Evolutionary conservation across 2,329 filamentous ascomycete genomes (phyloP).

Genomic region (Fusarium armeniacum): DNA sequence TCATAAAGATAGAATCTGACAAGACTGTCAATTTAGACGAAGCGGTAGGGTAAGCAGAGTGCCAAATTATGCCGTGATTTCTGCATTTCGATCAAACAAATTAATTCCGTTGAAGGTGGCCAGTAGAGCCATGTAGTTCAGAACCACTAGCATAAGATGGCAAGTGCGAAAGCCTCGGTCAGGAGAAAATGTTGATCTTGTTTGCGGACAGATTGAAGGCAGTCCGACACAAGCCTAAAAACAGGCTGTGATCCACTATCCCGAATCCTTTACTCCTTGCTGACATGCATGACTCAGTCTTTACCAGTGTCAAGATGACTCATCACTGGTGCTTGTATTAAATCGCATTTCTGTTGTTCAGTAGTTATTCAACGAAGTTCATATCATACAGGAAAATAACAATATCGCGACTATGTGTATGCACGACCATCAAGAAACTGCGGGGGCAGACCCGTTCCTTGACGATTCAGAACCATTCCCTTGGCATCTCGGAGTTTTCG

Average conservation of each 20-base stretch:
- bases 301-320: background rate
- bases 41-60: background rate
- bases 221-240: background rate
- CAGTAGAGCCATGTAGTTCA: no score
- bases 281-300: background rate
- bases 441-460: background rate
- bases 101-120: no score
- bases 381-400: rapidly evolving
- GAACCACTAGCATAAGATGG: no score
- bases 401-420: conserved; percentile 27
- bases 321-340: background rate
- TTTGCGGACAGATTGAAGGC: background rate
- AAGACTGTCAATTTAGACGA: no score
- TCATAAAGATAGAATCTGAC: background rate
- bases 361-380: background rate
- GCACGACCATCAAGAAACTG: conserved; percentile 13
- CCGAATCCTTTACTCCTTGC: background rate
- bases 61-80: no score
- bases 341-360: no score
- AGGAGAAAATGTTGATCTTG: background rate
- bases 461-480: conserved; percentile 37
- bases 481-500: conserved; percentile 52
- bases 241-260: background rate
- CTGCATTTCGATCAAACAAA: no score
- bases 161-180: rapidly evolving